Percentiles rank a stretch among this genome's conserved stretches.
Evolutionary conservation across 73 alveolate species (phyloP).

Genomic region (Effrenium voratum): DNA sequence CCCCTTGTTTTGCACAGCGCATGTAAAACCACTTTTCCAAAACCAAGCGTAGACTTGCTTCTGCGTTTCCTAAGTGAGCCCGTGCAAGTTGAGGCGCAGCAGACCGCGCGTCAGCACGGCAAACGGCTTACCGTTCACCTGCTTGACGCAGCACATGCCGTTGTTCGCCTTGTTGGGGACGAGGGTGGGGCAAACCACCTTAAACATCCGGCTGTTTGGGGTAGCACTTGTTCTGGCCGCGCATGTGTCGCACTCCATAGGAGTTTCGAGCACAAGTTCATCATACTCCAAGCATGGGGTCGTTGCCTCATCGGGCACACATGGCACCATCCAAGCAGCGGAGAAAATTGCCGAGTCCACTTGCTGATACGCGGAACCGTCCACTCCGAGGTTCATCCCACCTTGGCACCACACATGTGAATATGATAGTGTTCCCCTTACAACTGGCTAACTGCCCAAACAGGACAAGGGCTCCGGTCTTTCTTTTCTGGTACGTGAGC

Average conservation of each 20-base stretch:
- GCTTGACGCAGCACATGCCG: neutral
- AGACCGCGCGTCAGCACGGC: conserved; percentile 9
- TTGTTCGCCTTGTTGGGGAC: neutral
- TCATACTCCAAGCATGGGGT: neutral
- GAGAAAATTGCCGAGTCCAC: neutral
- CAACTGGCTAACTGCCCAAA: no score
- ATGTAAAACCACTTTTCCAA: neutral
- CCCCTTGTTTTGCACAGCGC: neutral
- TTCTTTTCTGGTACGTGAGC: no score
- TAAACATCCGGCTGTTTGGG: neutral
- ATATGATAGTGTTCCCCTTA: no score
- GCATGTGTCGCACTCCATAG: neutral
- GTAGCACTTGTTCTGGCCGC: no score
- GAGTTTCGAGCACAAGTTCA: neutral
- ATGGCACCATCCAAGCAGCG: conserved; percentile 28
- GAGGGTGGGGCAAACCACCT: neutral
- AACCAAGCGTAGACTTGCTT: no score
- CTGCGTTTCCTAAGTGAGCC: neutral
- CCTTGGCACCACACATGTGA: neutral
- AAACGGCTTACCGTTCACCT: neutral
- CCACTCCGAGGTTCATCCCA: neutral
- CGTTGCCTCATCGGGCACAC: neutral
- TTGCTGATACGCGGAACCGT: neutral
- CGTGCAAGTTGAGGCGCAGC: neutral
- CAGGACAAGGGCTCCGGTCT: no score